Conservation (phyloP, 2,329 filamentous ascomycete genomes). For the Chrysoporthe puriensis region DNA sequence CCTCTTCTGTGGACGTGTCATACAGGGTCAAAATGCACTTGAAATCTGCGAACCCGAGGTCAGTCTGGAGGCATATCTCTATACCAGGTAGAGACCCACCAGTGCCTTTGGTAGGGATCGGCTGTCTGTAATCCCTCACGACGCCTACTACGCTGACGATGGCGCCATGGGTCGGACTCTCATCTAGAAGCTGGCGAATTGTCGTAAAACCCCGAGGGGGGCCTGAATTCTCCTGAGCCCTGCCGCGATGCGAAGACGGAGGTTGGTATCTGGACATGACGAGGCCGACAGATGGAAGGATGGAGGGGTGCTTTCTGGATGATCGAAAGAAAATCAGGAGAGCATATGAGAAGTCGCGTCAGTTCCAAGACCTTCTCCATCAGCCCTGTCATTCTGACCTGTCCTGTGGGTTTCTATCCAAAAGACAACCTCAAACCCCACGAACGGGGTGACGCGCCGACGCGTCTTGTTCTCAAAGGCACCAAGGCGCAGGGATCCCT, state of each 20-base stretch:
- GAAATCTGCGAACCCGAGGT: constrained; percentile 48
- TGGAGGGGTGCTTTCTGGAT: no score
- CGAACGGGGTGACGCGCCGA: not conserved
- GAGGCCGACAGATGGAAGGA: not conserved
- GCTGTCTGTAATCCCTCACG: constrained; percentile 65
- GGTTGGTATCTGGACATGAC: constrained; percentile 18
- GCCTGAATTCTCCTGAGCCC: constrained; percentile 13
- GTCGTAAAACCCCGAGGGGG: constrained; percentile 47
- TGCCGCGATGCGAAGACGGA: constrained; percentile 9
- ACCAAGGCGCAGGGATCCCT: not conserved
- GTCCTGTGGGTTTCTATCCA: not conserved
- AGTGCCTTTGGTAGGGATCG: constrained; percentile 51
- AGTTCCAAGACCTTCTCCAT: not conserved
- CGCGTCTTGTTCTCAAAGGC: not conserved
- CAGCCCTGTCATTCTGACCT: not conserved
- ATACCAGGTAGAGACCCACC: constrained; percentile 46
- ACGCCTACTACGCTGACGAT: constrained; percentile 69
- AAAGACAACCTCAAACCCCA: not conserved
- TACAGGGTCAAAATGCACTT: constrained; percentile 65
- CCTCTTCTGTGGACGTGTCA: constrained; percentile 58
- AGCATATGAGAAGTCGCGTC: not conserved
- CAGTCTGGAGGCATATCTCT: not conserved
- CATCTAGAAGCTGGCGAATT: constrained; percentile 50
- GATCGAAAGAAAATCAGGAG: not conserved
- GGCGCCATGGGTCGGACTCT: constrained; percentile 34